Conservation (phyloP, 2,329 filamentous ascomycete genomes). For the Aspergillus candidus region DNA sequence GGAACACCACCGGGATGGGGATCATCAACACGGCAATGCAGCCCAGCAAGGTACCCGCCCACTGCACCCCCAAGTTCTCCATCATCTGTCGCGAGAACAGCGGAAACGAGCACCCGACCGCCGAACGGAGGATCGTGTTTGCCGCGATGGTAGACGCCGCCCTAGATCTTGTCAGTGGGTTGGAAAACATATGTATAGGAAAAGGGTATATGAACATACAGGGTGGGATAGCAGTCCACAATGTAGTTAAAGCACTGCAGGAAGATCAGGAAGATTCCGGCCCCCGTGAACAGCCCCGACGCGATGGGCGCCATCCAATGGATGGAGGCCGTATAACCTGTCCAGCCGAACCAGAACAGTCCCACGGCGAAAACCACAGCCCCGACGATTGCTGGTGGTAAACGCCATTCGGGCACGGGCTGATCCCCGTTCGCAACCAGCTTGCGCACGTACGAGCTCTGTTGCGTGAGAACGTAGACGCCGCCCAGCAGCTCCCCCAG, state of each 20-base stretch:
- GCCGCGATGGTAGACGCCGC: conserved; percentile 37
- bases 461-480: conserved; percentile 24
- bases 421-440: conserved; percentile 25
- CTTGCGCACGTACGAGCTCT: conserved; percentile 26
- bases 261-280: conserved; percentile 30
- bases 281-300: conserved; percentile 25
- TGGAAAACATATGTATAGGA: too few species aligned
- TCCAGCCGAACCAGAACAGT: conserved; percentile 36
- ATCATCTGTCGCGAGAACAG: conserved; percentile 38
- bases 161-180: conserved; percentile 12
- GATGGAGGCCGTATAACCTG: conserved; percentile 25
- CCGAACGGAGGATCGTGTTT: conserved; percentile 37
- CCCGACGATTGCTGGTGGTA: conserved; percentile 27
- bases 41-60: conserved; percentile 36
- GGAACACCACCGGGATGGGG: conserved; percentile 33
- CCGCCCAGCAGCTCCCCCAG: conserved; percentile 27
- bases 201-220: conserved; percentile 24
- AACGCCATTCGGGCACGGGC: conserved; percentile 31
- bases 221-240: conserved; percentile 36
- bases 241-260: conserved; percentile 34
- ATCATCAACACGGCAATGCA: conserved; percentile 32
- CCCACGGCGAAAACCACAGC: conserved; percentile 30
- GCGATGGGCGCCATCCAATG: conserved; percentile 32
- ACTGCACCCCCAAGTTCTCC: conserved; percentile 32
- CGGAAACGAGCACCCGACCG: conserved; percentile 33